Evolutionary conservation across 2,329 filamentous ascomycete species (phyloP), one percentile per base, ranked within the genome.

Genomic region (Elsinoe batatas): DNA sequence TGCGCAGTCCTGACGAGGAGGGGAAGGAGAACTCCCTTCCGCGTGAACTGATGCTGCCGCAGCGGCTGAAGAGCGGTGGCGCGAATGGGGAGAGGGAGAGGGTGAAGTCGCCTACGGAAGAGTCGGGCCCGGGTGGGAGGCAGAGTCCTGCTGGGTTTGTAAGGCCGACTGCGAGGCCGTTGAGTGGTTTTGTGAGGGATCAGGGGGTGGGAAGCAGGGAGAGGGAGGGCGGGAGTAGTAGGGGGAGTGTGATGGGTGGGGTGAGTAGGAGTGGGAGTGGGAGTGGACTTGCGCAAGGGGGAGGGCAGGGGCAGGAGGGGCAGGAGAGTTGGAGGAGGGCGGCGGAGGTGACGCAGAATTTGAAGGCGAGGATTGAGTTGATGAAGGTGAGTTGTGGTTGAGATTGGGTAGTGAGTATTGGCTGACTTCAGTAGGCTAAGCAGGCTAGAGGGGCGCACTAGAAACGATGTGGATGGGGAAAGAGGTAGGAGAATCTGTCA

Each of bases 331-430:
- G 93, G 93, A 94, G 91, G 74, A 79, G 93, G 63, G 93, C 93
- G 15, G 93, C 93, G 1, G 93, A 98, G 74, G 93, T 98, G 57
- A 98, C 93, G 55, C 96, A 91, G 71, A 93, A 96, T 69, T 72
- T 98, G 65, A 98, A 97, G 76, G 90, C 91, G 53, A 83, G 93
- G 68, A 98, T 98, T 70, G 93, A 97, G 76, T 87, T 93, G 77
- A 98, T 98, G 93, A 98, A 97, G 79, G 82, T 79, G 64, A 42
- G 38, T 20, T 20, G 10, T 42, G 2, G 38, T 22, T 26, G 18
- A 44, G 7, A 7, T 3, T 22, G 26, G 26, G 26, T 30, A 8
- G 26, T 3, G 26, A 42, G 38, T 20, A 3, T 11, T 42, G 13
- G 38, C 40, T 44, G 40, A 44, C 18, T 13, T 10, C 20, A 12